Evolutionary conservation across 169 alveolate genomes (phyloP).

Genomic region (Cystoisospora suis): DNA sequence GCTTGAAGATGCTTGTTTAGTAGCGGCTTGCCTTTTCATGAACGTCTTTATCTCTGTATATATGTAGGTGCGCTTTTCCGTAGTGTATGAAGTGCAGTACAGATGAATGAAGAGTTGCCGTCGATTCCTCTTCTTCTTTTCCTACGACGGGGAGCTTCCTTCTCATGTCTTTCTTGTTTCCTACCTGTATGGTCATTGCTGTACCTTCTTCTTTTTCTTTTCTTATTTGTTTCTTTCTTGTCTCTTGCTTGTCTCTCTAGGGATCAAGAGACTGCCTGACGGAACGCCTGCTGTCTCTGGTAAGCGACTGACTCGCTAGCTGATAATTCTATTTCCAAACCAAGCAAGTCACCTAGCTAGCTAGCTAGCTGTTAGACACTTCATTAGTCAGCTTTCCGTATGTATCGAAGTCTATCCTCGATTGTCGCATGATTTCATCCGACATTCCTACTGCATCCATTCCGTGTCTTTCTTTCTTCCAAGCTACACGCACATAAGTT

Average conservation of each 20-base stretch:
- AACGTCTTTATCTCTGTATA: not conserved
- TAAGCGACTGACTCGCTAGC: too few species aligned
- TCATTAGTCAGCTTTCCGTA: too few species aligned
- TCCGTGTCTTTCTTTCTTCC: too few species aligned
- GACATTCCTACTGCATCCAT: too few species aligned
- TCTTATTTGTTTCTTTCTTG: not conserved
- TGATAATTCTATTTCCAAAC: too few species aligned
- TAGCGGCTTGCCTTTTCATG: not conserved
- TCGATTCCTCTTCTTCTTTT: not conserved
- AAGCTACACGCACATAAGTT: too few species aligned
- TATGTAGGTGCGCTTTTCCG: not conserved
- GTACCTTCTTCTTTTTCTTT: not conserved
- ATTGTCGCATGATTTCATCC: too few species aligned
- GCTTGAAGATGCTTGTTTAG: not conserved
- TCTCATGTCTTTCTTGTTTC: not conserved
- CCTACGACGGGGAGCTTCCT: not conserved
- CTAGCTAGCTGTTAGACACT: too few species aligned
- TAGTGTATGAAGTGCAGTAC: not conserved
- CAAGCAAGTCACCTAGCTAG: too few species aligned
- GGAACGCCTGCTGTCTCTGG: too few species aligned
- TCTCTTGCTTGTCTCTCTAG: not conserved
- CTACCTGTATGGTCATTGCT: not conserved
- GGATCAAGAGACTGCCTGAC: too few species aligned
- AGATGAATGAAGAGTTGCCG: not conserved
- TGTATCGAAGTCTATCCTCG: too few species aligned